Base-by-base conservation (phyloP, 2,329 filamentous ascomycete species). In the Hypoxylon sp. region DNA sequence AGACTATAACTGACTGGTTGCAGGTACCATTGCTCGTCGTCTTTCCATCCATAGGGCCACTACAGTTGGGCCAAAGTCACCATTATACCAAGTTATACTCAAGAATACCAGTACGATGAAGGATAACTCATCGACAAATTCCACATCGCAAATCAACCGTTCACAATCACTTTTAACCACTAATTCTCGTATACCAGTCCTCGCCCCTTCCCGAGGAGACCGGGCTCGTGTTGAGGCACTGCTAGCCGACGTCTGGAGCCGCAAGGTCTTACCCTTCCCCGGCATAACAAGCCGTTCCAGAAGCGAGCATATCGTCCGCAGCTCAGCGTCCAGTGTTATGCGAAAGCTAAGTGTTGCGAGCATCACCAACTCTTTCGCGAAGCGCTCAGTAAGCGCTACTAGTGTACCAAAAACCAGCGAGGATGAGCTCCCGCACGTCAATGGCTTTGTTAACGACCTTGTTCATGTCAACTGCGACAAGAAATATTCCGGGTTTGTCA, bases 251-350 rank as follows among this genome's bases (percentile, higher is more conserved):
- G 88, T 97, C 1, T 97, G 94, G 91, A 96, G 91, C 12, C 89
- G 90, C 53, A 91, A 96, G 60, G 78, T 88, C 16, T 80, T 97
- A 43, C 93, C 94, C 0, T 96, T 91, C 74, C 93, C 94, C 14
- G 93, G 93, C 1, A 94, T 97, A 87, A 87, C 86, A 30, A 83
- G 77, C 78, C 78, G 89, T 80, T 77, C 87, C 76, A 78, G 88
- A 81, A 80, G 91, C 72, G 88, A 97, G 72, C 88, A 91, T 74
- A 82, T 93, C 2, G 90, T 96, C 48, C 86, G 91, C 53, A 88
- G 87, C 41, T 93, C 91, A n/a, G 92, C 94, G 11, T 93, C 92
- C 34, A 92, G 92, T 0, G 88, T 97, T 74, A 97, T 97, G 81
- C 87, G 94, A 55, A 96, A 94, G 76, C 85, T 97, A 68, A 97